Evolutionary conservation across 768 basidiomycete species (phyloP), one percentile per base, ranked within the genome.

Genomic region (Tulasnella sp.): DNA sequence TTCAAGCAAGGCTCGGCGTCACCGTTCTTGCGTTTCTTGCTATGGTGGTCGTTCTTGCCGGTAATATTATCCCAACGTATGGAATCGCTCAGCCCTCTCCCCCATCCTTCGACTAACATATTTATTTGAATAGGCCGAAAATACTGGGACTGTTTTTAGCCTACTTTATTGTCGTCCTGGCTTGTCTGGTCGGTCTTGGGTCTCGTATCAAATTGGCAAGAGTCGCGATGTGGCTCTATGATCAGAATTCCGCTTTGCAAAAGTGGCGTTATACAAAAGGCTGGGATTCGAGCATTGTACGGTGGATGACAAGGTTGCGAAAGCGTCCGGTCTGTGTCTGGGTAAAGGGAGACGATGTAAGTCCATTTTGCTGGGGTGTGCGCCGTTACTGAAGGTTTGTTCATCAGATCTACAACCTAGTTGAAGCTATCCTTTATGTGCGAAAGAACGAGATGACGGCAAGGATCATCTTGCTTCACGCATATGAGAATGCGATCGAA

Each of bases 391-490:
- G 31, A 24, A 24, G 31, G 1, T 69, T 37, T 16, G 0, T 14
- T 37, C 12, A 69, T 37, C 75, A 94, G 93, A 93, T 94, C 82
- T 90, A 92, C 82, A 86, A 87, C 48, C 82, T 94, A 4, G 90
- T 93, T 81, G 89, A 90, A 76, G 91, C 91, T 88, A 87, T 93
- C 41, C 85, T 91, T 18, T 94, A 94, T 82, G 91, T 93, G 2
- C 86, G 87, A 60, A 86, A 88, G 79, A 94, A 93, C 82, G 93
- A 94, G 84, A 91, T 92, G 82, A 94, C 93, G 0, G 89, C 92
- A 0, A 88, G 90, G 82, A 83, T 94, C 79, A 93, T 93, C 85
- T 88, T 94, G 18, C 88, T 93, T 4, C 92, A 93, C 83, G 93
- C 93, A 83, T 87, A 89, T 79, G 88, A 91, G 41, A 87, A 85